Base-by-base conservation (phyloP, 2,329 filamentous ascomycete genomes). In the Sporothrix phasma region DNA sequence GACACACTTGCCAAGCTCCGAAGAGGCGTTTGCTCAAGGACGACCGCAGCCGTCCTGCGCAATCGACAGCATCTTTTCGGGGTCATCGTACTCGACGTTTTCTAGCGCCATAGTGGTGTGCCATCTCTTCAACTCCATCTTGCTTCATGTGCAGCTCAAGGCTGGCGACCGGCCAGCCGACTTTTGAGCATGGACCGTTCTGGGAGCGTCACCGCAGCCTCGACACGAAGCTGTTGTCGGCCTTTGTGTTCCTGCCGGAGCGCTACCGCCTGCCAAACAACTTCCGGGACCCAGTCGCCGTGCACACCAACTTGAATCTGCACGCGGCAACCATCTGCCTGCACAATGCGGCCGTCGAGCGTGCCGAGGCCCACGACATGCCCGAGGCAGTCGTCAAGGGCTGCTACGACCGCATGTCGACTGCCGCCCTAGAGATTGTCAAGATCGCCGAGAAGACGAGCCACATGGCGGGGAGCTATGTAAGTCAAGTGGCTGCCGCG, bases 241-340 rank as follows among this genome's bases (percentile, higher is more conserved):
- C 87, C 4, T 88, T 92, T 63, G 84, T 96, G 73, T 88, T 88
- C 37, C 77, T 97, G 5, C 92, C 93, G 0, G 85, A 88, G 64
- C 79, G 84, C 65, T 81, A 96, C 49, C 84, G 90, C 41, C 76
- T 96, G 26, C 90, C 92, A 0, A 76, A 79, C 29, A 86, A 87
- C 13, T 76, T 90, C 61, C 79, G 81, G 45, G 84, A 96, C 69
- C 81, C 88, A 0, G 86, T 89, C 53, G 85, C 90, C 6, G 82
- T 96, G 0, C 92, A 96, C 72, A 80, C 87, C 60, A 96, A 96
- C 68, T 88, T 97, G 79, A 92, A 90, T 71, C 83, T 97, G 2
- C 92, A 97, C 71, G 91, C 92, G 0, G 88, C 90, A 1, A 84
- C 89, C 8, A 96, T 97, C 62, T 95, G 90, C 72, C 79, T 97